Percentiles rank a stretch among this genome's conserved stretches.
Evolutionary conservation across 1,139 yeast genomes (phyloP).

Genomic region (Taphrina communis): DNA sequence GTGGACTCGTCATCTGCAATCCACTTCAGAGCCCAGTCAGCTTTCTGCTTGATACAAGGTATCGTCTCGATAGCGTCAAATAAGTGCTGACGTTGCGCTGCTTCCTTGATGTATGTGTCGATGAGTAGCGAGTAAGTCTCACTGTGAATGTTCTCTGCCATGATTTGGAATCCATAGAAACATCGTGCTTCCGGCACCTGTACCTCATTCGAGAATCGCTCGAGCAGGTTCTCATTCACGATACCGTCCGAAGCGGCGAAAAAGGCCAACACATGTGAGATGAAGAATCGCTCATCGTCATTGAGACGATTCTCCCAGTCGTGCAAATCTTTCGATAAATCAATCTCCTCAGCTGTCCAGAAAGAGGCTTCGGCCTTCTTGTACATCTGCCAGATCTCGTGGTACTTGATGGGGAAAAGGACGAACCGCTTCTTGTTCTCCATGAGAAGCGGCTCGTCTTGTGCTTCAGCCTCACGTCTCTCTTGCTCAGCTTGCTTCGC

Average conservation of each 20-base stretch:
- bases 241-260: conserved; percentile 96
- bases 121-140: conserved; percentile 94
- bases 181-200: conserved; percentile 98
- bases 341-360: conserved; percentile 99
- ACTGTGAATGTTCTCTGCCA: conserved; percentile 99
- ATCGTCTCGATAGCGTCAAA: conserved; percentile 94
- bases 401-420: conserved; percentile 94
- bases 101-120: conserved; percentile 94
- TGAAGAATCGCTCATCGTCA: conserved; percentile 87
- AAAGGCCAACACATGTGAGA: conserved; percentile 93
- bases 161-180: conserved; percentile 98
- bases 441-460: conserved; percentile 73
- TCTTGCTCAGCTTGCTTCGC: conserved; percentile 37
- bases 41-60: conserved; percentile 93
- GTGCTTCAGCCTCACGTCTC: conserved; percentile 25
- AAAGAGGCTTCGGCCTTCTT: conserved; percentile 98
- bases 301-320: conserved; percentile 89
- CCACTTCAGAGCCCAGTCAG: conserved; percentile 98
- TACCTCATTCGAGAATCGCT: conserved; percentile 95
- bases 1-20: conserved; percentile 83
- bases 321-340: conserved; percentile 82
- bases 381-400: conserved; percentile 98
- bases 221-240: conserved; percentile 95
- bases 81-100: conserved; percentile 83
- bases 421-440: conserved; percentile 93